Evolutionary conservation across 352 stramenopile genomes (phyloP), one percentile per base, ranked within the genome.

Genomic region (Phytophthora kernoviae): DNA sequence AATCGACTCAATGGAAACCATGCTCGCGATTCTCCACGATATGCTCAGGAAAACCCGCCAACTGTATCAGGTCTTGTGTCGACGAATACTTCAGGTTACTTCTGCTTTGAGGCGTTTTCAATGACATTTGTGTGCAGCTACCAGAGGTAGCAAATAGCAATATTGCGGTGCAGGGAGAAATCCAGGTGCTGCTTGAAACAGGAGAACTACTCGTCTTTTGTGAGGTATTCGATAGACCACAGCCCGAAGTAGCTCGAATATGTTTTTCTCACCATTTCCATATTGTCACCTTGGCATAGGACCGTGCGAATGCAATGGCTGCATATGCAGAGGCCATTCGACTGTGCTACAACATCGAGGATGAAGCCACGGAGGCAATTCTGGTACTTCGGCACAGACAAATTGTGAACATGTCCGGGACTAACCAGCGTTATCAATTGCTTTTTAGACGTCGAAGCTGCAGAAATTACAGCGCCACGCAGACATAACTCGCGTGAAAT

Each of bases 111-210:
- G 7, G 0, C 24, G 2, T 57, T 52, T 33, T 41, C 6, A 45
- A 6, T 14, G 5, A 33, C 2, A n/a, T 2, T 0, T 58, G 36
- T 39, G 21, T 11, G 5, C 30, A 84, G 72, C 41, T 58, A 32
- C 62, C 65, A 6, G 71, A 83, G 4, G 52, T 75, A 5, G 41
- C 44, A 15, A 75, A 59, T 14, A 77, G 15, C 36, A 65, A 58
- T n/a, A 20, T 58, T 14, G 73, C 63, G 0, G 49, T 70, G 1
- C 66, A 75, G 12, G 80, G 80, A 21, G 62, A 84, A 71, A 63
- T 77, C 14, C 66, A 73, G 1, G 70, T 85, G 47, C 61, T 88
- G 14, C 30, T 84, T 33, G 73, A 88, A 56, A 68, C 69, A 20
- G 77, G 65, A 20, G 75, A 88, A 43, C 36, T 85, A 15, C 43